Evolutionary conservation across 305 asterid species (phyloP), one percentile per base, ranked within the genome.

Genomic region (Fraxinus platypoda): DNA sequence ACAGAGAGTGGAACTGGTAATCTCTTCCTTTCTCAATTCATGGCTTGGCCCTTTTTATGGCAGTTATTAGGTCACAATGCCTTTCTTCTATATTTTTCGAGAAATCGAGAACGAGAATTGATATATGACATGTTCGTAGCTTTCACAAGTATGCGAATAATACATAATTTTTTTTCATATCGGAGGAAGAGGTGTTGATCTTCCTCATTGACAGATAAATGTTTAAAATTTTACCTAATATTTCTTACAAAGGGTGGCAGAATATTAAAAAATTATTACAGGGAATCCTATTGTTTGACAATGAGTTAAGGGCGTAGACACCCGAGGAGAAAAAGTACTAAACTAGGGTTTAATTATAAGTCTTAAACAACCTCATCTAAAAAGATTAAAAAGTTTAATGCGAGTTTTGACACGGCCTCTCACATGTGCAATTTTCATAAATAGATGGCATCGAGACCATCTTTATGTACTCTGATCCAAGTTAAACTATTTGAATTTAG

Each of bases 1-100:
- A 95, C 87, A 62, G 68, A 25, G 98, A 95, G 84, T 92, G 97
- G 95, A 81, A 93, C 52, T 95, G 98, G 98, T 94, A 86, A 15
- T 15, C 5, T 8, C 66, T 54, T n/a, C 66, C 23, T 57, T n/a
- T 2, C 26, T 57, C 11, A 4, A 17, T 57, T 13, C 19, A 19
- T 57, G 52, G 0, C 52, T 43, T 41, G 49, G 49, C 49, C 15
- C 3, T 41, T 9, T 12, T 43, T 41, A 41, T 41, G 13, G 49
- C 15, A 9, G 49, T 41, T 41, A 9, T 9, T 41, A 41, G 11
- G 17, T 12, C 1, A 9, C 17, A 41, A 41, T 2, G 17, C 52
- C 4, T 41, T 41, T 38, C 15, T 41, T 41, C 52, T 41, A 41
- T 11, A 2, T 11, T 9, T 41, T 9, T 41, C 17, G 52, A 43